Evolutionary conservation across 768 basidiomycete genomes (phyloP), one percentile per base, ranked within the genome.

Genomic region (Omphalotus guepiniiformis): DNA sequence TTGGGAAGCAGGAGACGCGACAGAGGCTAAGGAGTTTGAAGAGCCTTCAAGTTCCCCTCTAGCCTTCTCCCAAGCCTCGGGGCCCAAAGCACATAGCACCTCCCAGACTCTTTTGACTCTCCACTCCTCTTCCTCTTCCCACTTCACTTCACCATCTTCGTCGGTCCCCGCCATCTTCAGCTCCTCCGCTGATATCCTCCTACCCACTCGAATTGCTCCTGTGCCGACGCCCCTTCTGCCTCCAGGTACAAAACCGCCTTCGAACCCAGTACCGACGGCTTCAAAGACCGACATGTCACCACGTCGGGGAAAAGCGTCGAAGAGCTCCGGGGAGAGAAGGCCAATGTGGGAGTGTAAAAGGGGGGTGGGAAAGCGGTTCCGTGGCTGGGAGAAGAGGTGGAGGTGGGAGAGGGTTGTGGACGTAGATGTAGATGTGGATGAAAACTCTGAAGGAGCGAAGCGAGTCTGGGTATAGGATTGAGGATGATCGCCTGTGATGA

Each of bases 401-500:
- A 90, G 72, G 21, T 68, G 57, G 8, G 71, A 60, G 8, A 15
- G n/a, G 30, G 42, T 23, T 18, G 49, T 49, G 83, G 76, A n/a
- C 73, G 74, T 35, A 68, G 64, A 34, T 68, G 69, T 56, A 80
- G 83, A 38, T 80, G 65, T 16, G 59, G 56, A 21, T 82, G 70
- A 16, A 63, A 68, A 6, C 71, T 62, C 30, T 48, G 74, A 52
- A 63, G 56, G 47, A 69, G 65, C 6, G 25, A 36, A 37, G 52
- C 51, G 22, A 7, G 63, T 62, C 58, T 91, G 88, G 4, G 83
- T 84, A 69, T 87, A 98, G 1, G 95, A 97, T 52, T 93, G 90
- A 0, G 95, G 95, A 63, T 98, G 95, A 60, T 95, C 93, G 21
- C 95, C 95, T 0, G 92, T 92, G 30, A 99, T 68, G 25, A 97